Conservation (phyloP, 2,329 filamentous ascomycete species). For the Talaromyces marneffei region DNA sequence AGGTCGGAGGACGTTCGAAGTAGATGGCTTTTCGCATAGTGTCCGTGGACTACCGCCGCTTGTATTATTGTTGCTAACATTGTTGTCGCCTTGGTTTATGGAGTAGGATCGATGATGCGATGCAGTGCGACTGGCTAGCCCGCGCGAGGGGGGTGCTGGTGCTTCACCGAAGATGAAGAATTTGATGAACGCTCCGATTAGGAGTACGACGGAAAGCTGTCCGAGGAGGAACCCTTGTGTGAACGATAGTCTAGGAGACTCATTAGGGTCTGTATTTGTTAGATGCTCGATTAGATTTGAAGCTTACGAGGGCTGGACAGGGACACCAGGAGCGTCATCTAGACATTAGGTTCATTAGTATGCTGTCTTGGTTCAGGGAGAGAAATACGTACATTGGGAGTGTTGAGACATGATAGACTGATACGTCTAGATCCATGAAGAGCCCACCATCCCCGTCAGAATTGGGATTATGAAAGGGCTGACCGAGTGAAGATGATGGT, state of each 20-base stretch:
- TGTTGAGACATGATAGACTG: conserved; percentile 18
- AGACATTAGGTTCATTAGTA: conserved; percentile 1
- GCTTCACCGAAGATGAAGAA: conserved; percentile 99
- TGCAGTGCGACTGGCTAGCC: conserved; percentile 67
- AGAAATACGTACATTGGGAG: conserved; percentile 14
- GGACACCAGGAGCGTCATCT: conserved; percentile 17
- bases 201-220: conserved; percentile 82
- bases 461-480: background rate
- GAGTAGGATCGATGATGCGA: conserved; percentile 71
- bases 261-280: background rate
- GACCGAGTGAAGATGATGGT: background rate
- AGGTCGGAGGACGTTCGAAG: conserved; percentile 65
- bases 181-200: conserved; percentile 94
- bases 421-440: conserved; percentile 11
- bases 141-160: conserved; percentile 73
- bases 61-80: conserved; percentile 28
- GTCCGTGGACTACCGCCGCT: conserved; percentile 17
- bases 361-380: background rate
- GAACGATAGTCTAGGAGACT: conserved; percentile 66
- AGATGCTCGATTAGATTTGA: background rate
- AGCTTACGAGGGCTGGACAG: conserved; percentile 17
- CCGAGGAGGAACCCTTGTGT: conserved; percentile 90
- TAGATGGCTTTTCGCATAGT: conserved; percentile 44
- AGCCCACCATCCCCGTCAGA: conserved; percentile 13
- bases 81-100: conserved; percentile 41